Conservation (phyloP, 2,329 filamentous ascomycete species). For the Penicillium sp. region DNA sequence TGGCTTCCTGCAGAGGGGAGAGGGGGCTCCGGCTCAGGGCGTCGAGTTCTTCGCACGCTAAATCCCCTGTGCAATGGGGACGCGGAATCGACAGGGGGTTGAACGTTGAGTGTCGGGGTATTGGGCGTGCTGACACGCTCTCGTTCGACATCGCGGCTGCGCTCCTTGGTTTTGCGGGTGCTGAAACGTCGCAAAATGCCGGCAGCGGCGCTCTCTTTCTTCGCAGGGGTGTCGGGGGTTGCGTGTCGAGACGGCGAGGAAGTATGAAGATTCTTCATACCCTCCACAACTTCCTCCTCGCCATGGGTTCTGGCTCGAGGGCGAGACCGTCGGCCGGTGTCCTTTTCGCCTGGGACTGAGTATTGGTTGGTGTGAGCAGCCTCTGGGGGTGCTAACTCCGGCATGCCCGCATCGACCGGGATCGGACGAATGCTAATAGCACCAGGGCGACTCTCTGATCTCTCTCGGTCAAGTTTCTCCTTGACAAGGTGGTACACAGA, state of each 20-base stretch:
- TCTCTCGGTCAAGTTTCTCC: conserved; percentile 86
- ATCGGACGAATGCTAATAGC: conserved; percentile 57
- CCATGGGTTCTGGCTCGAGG: conserved; percentile 90
- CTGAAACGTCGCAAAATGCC: conserved; percentile 87
- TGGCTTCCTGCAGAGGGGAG: conserved; percentile 60
- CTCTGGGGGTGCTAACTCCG: conserved; percentile 76
- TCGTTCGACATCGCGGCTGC: conserved; percentile 42
- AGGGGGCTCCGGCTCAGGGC: conserved; percentile 54
- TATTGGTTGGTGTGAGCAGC: conserved; percentile 90
- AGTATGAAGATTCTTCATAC: conserved; percentile 65
- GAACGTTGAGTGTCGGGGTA: conserved; percentile 76
- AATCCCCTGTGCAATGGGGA: conserved; percentile 78
- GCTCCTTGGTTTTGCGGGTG: conserved; percentile 71
- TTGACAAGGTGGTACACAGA: conserved; percentile 96
- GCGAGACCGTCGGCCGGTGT: conserved; percentile 77
- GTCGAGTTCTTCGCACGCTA: conserved; percentile 68
- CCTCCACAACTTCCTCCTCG: conserved; percentile 82
- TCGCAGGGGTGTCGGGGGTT: conserved; percentile 60
- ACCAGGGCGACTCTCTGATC: conserved; percentile 58
- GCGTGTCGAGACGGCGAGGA: conserved; percentile 51
- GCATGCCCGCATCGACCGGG: conserved; percentile 61
- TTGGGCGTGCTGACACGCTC: conserved; percentile 62
- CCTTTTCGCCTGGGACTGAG: conserved; percentile 85
- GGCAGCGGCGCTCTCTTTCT: conserved; percentile 84
- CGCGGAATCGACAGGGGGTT: conserved; percentile 67